phyloP scores from a whole-genome alignment of 176 grass and related monocot species.

The Raddia distichophylla region DNA sequence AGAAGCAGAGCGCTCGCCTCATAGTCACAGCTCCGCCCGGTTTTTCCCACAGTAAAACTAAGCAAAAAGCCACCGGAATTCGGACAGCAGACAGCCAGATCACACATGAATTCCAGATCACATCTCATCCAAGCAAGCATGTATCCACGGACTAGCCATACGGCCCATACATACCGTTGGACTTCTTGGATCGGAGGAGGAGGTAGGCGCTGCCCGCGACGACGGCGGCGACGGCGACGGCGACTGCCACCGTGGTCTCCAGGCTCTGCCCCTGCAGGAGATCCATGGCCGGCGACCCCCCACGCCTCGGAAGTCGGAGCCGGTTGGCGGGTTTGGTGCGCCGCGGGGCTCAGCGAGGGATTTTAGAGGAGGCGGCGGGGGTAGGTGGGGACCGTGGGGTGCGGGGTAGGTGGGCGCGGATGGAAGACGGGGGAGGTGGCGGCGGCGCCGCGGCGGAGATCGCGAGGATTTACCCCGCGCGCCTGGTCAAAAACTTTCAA shows the following conservation, averaged over 20 bases:
- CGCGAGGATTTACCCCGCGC: background rate
- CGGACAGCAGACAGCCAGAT: constrained; percentile 26
- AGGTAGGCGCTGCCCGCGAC: constrained; percentile 62
- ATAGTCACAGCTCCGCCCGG: background rate
- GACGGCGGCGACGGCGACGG: constrained; percentile 68
- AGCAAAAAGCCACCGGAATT: background rate
- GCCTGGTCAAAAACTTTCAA: too few relatives aligned
- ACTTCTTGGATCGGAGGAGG: constrained; percentile 70
- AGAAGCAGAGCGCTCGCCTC: background rate
- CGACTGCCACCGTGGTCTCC: constrained; percentile 55
- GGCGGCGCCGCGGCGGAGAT: background rate
- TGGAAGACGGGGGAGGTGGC: constrained; percentile 4
- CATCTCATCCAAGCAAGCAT: constrained; percentile 4
- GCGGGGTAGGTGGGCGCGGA: constrained; percentile 23
- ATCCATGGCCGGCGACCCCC: constrained; percentile 51
- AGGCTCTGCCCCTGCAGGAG: constrained; percentile 48
- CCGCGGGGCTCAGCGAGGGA: background rate
- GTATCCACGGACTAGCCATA: background rate
- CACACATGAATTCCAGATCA: constrained; percentile 5
- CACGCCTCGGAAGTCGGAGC: background rate
- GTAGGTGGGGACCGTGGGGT: background rate
- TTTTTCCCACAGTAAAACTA: background rate
- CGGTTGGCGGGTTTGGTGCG: constrained; percentile 17
- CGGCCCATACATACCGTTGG: constrained; percentile 52
- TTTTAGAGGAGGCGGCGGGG: constrained; percentile 11